Base-by-base conservation (phyloP, 495 filamentous ascomycete species). In the Lasiosphaeria hispida region DNA sequence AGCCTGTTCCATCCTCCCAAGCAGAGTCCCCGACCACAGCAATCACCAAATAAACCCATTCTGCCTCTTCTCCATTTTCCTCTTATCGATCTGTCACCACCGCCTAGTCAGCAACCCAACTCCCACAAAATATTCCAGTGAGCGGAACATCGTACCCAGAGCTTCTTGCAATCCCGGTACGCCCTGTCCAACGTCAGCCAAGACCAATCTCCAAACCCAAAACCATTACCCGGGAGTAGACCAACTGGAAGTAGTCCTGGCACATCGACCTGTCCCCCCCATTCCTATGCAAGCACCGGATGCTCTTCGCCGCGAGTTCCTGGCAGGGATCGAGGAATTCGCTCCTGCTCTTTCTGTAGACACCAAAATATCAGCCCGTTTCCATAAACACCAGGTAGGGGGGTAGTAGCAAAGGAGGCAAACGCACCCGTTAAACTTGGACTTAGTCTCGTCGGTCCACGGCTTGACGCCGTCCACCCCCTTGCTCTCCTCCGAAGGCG, bases 251-350 rank as follows among this genome's bases (percentile, higher is more conserved):
- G 70, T 94, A 97, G 70, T 97, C 94, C 48, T 75, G 73, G 66
- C 93, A 97, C 83, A 97, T 86, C n/a, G 87, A 80, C 52, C 85
- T 82, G 69, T 96, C 91, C 15, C 84, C 90, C 2, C 75, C 85
- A 73, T 97, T 97, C 18, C 93, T 84, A 62, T 89, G 85, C 71
- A 97, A 78, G 74, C 93, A 97, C 66, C 82, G 85, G 10, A 96
- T 82, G 71, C 91, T 96, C 58, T 83, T 79, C 45, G 84, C 72
- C n/a, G 94, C 93, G n/a, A 90, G 92, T 55, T 95, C 90, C 68
- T 97, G 92, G 69, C 93, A 97, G 11, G 93, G 93, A 66, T 97
- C 93, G 65, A 90, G 90, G 73, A 86, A 97, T 70, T 96, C 84
- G 72, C 90, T 94, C 58, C 84, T 77, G 50, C 72, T 76, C 77